These are phyloP conservation scores for Phlegmacium glaucopus DNA, from an alignment of 768 basidiomycete species.

Conservation along the genomic window DNA sequence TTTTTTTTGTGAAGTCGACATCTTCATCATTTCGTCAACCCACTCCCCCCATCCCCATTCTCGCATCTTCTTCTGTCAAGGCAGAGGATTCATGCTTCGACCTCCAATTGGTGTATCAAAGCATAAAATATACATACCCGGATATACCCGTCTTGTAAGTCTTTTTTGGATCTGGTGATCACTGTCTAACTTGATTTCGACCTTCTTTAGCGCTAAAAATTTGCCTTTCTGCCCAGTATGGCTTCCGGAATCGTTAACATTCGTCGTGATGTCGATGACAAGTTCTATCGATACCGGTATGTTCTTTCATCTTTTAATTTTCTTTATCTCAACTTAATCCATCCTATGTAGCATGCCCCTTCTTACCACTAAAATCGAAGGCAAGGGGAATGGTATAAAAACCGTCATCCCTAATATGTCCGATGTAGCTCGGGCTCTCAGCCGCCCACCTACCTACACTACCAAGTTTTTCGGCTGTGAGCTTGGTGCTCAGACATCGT, in stretches of 20 bases:
- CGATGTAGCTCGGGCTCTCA: conserved; percentile 93
- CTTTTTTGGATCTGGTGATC: neutral
- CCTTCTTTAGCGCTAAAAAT: conserved; percentile 52
- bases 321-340: conserved; percentile 73
- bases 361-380: conserved; percentile 94
- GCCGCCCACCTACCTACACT: conserved; percentile 91
- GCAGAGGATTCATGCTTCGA: conserved; percentile 93
- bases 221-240: conserved; percentile 61
- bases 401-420: conserved; percentile 99
- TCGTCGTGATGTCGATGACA: conserved; percentile 94
- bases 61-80: conserved; percentile 57
- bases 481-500: conserved; percentile 94
- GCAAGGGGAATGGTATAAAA: conserved; percentile 99
- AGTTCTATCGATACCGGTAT: conserved; percentile 92
- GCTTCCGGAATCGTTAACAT: conserved; percentile 88
- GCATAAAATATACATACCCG: conserved; percentile 56
- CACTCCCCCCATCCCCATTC: conserved; percentile 35
- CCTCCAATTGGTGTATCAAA: conserved; percentile 73
- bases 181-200: neutral
- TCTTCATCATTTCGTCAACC: conserved; percentile 66
- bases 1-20: conserved; percentile 21
- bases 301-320: conserved; percentile 16
- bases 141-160: conserved; percentile 51
- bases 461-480: conserved; percentile 99
- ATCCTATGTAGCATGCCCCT: conserved; percentile 92